These are phyloP conservation scores for Citrus medica DNA, from an alignment of 345 rosid species.

Conservation along the genomic window DNA sequence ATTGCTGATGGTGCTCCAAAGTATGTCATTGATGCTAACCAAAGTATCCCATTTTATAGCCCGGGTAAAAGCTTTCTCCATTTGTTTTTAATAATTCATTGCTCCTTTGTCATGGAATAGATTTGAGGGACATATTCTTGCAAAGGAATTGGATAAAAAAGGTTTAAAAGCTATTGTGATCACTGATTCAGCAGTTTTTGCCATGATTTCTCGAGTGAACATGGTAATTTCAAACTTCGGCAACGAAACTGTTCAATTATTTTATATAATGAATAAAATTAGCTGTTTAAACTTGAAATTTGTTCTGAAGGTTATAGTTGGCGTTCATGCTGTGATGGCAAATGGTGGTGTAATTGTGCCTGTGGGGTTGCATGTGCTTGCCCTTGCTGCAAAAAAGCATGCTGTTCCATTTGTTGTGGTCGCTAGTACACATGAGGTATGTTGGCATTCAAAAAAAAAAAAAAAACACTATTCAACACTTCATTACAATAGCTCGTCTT, in stretches of 20 bases:
- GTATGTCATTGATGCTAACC: slow-evolving; percentile 22
- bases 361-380: slow-evolving; percentile 43
- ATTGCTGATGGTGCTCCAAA: slow-evolving; percentile 66
- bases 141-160: slow-evolving; percentile 46
- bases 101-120: slow-evolving; percentile 23
- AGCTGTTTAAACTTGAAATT: slow-evolving; percentile 6
- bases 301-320: slow-evolving; percentile 34
- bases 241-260: neutral
- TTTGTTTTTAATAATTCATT: neutral
- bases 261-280: slow-evolving; percentile 20
- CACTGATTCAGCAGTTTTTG: slow-evolving; percentile 57
- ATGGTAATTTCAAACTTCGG: slow-evolving; percentile 28
- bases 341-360: slow-evolving; percentile 43
- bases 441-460: neutral
- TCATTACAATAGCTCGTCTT: neutral
- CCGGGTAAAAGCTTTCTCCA: neutral
- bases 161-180: slow-evolving; percentile 49
- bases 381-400: slow-evolving; percentile 44
- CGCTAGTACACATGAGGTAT: slow-evolving; percentile 44
- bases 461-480: neutral
- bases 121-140: slow-evolving; percentile 58
- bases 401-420: slow-evolving; percentile 43
- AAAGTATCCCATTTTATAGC: neutral
- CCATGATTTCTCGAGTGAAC: slow-evolving; percentile 54
- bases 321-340: slow-evolving; percentile 48